A percentile compares a stretch with the other conserved stretches of the same genome.
Conservation (phyloP, 495 filamentous ascomycete genomes). For the Endocarpon pusillum region DNA sequence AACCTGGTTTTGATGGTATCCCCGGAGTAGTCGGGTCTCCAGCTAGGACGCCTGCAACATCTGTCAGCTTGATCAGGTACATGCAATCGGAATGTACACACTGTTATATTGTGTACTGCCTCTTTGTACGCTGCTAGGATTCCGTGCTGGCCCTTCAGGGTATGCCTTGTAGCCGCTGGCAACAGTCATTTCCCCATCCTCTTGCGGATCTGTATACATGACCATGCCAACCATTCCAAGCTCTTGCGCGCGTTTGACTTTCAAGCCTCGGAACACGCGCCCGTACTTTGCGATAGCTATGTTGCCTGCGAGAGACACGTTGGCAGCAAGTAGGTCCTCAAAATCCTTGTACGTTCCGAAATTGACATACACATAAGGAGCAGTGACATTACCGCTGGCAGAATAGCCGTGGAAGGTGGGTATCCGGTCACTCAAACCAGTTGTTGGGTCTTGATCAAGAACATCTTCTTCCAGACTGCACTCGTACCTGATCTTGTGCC, state of each 20-base stretch:
- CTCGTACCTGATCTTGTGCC: conserved; percentile 50
- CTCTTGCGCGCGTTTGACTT: conserved; percentile 84
- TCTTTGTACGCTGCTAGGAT: conserved; percentile 79
- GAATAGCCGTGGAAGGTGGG: conserved; percentile 96
- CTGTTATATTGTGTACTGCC: conserved; percentile 82
- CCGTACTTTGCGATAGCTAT: conserved; percentile 82
- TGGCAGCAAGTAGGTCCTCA: conserved; percentile 61
- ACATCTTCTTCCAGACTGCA: conserved; percentile 73
- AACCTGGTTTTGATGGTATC: conserved; percentile 83
- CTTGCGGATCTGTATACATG: conserved; percentile 77
- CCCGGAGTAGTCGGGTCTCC: conserved; percentile 77
- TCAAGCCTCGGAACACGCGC: conserved; percentile 71
- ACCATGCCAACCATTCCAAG: conserved; percentile 78
- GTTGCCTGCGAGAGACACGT: conserved; percentile 63
- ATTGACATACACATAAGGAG: conserved; percentile 67
- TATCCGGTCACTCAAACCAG: conserved; percentile 50
- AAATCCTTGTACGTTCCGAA: conserved; percentile 77
- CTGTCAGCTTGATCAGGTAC: conserved; percentile 3
- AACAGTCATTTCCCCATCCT: conserved; percentile 68
- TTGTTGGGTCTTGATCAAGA: conserved; percentile 70
- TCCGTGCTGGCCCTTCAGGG: conserved; percentile 71
- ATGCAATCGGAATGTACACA: conserved; percentile 10
- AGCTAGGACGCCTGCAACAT: conserved; percentile 34
- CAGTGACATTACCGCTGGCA: conserved; percentile 79
- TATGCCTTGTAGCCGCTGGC: conserved; percentile 67